Evolutionary conservation across 2,329 filamentous ascomycete species (phyloP), one percentile per base, ranked within the genome.

Genomic region (Colletotrichum tamarilloi): DNA sequence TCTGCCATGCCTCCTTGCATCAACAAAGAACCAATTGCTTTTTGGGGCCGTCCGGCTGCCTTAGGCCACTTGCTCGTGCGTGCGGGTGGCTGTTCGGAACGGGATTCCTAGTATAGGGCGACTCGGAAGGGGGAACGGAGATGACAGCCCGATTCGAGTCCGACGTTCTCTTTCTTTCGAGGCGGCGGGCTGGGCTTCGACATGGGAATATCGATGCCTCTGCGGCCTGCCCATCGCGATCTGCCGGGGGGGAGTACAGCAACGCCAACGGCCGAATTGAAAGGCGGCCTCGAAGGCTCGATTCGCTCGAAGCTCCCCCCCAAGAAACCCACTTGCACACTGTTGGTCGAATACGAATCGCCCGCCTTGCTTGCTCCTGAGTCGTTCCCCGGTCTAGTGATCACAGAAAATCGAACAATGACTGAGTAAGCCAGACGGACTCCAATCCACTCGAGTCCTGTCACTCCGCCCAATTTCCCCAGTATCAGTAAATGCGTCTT

Each of bases 121-220:
- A 62, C 35, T 58, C 57, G 60, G 69, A 69, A 69, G 66, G 58
- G 66, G 22, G 46, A 4, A 28, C 70, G 70, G 70, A 70, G 66
- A 73, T 65, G 58, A 63, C 11, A 59, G 55, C 66, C 59, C 32
- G 32, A 64, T 70, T 70, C 12, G 69, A 68, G 28, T 58, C 58
- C 58, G 58, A 58, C 32, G 53, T 56, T 73, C 70, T 55, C 70
- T 53, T 53, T 32, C 53, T 42, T 16, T 12, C 11, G 32, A 11
- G 32, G 42, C 19, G 42, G 59, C 26, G 32, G 56, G 68, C 66
- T 69, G 59, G 32, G 32, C 42, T 32, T 32, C 38, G 65, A 42
- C 65, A 30, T 63, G 65, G 62, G 11, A n/a, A 6, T 52, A 32
- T 46, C 7, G 16, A 28, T 19, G 59, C 53, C n/a, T 26, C n/a